Conservation (phyloP, 2,329 filamentous ascomycete species). For the Pseudogymnoascus sp. region DNA sequence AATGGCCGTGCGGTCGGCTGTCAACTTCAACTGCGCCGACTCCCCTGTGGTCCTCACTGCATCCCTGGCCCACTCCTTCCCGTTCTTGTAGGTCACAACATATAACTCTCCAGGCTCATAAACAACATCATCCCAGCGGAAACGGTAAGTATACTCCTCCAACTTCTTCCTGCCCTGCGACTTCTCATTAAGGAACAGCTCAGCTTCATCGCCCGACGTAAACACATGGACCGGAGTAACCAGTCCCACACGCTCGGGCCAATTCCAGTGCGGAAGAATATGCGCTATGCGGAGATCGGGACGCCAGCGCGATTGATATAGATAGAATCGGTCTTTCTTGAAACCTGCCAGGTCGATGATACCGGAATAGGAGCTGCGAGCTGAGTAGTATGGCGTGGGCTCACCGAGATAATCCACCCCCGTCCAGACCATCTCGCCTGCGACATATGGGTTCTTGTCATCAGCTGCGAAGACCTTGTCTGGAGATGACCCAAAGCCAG, state of each 20-base stretch:
- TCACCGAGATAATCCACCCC: slow-evolving; percentile 44
- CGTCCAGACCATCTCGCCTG: slow-evolving; percentile 46
- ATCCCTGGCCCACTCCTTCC: slow-evolving; percentile 35
- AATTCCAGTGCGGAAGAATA: slow-evolving; percentile 50
- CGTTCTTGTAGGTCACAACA: slow-evolving; percentile 26
- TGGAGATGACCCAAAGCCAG: slow-evolving; percentile 38
- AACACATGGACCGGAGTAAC: slow-evolving; percentile 47
- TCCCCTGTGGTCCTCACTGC: slow-evolving; percentile 34
- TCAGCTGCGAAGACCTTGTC: slow-evolving; percentile 45
- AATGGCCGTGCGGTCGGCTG: slow-evolving; percentile 33
- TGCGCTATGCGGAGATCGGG: slow-evolving; percentile 40
- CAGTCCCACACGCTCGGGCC: slow-evolving; percentile 38
- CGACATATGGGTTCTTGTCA: slow-evolving; percentile 40
- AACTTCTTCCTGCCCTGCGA: slow-evolving; percentile 35
- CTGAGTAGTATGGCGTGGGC: slow-evolving; percentile 36
- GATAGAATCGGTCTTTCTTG: slow-evolving; percentile 41
- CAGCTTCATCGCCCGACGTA: slow-evolving; percentile 42
- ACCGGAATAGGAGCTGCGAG: slow-evolving; percentile 46
- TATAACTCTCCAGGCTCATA: slow-evolving; percentile 40
- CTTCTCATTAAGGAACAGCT: slow-evolving; percentile 44
- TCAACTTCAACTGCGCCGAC: slow-evolving; percentile 31
- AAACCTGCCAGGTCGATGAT: slow-evolving; percentile 36
- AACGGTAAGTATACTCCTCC: slow-evolving; percentile 33
- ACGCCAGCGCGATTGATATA: slow-evolving; percentile 47
- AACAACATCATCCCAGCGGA: slow-evolving; percentile 43